Conservation (phyloP, 2,329 filamentous ascomycete species). For the Sporothrix sp. region DNA sequence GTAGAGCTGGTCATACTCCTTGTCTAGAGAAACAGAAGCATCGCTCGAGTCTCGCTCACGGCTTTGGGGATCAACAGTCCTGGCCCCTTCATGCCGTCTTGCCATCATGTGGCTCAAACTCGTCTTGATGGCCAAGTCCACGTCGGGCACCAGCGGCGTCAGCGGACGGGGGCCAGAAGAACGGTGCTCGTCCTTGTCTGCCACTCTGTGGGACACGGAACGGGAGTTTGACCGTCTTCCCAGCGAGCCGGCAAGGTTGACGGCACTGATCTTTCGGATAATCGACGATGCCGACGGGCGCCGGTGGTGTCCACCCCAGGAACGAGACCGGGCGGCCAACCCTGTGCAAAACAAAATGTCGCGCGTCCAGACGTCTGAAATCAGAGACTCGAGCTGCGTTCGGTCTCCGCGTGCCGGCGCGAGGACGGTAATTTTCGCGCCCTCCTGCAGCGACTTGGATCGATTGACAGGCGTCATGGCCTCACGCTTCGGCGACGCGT, state of each 20-base stretch:
- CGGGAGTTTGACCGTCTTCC: constrained; percentile 58
- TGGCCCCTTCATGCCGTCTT: not conserved
- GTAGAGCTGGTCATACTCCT: not conserved
- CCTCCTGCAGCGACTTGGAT: constrained; percentile 69
- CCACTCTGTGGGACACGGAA: constrained; percentile 24
- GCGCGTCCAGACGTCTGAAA: constrained; percentile 76
- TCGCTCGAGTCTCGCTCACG: not conserved
- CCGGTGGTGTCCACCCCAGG: constrained; percentile 61
- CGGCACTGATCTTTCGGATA: constrained; percentile 79
- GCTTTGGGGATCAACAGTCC: not conserved
- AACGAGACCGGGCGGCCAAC: constrained; percentile 54
- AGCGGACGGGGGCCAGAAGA: not conserved
- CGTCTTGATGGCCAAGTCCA: too few relatives aligned
- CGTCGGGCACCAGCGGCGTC: not conserved
- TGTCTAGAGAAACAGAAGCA: not conserved
- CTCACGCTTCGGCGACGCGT: constrained; percentile 32
- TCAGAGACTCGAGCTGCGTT: constrained; percentile 60
- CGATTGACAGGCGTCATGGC: constrained; percentile 61
- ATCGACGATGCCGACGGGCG: constrained; percentile 73
- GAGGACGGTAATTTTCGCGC: constrained; percentile 56
- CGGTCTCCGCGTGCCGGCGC: constrained; percentile 67
- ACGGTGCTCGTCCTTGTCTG: not conserved
- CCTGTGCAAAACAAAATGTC: constrained; percentile 75
- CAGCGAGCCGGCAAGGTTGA: constrained; percentile 68
- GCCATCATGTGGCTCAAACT: not conserved